Evolutionary conservation across 805 yeast genomes (phyloP).

Genomic region (Pichia insulana): DNA sequence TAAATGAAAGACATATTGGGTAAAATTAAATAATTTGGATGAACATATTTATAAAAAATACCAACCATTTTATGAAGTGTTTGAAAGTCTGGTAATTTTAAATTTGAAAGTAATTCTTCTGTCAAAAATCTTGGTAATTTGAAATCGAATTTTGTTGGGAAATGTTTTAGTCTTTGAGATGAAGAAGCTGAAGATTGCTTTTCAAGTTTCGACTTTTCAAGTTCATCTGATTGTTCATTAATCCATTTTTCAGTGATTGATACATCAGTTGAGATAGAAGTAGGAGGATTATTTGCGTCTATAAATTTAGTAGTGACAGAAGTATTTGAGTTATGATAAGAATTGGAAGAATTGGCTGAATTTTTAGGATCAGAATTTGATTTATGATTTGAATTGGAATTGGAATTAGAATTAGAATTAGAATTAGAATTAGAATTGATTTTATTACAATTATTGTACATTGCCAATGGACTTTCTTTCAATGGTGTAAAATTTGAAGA

Average conservation of each 20-base stretch:
- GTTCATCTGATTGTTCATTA: slow-evolving; percentile 12
- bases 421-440: neutral
- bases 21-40: slow-evolving; percentile 29
- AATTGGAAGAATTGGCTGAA: neutral
- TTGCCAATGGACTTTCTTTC: neutral
- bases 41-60: slow-evolving; percentile 34
- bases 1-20: slow-evolving; percentile 29
- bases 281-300: no score
- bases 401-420: neutral
- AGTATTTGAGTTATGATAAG: neutral
- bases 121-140: slow-evolving; percentile 15
- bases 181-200: neutral
- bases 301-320: neutral
- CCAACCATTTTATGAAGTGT: slow-evolving; percentile 29
- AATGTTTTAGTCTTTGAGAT: no score
- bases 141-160: neutral
- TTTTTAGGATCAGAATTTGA: neutral
- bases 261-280: neutral
- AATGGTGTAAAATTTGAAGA: neutral
- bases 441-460: no score
- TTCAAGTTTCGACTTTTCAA: neutral
- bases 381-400: neutral
- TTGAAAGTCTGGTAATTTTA: slow-evolving; percentile 32
- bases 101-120: slow-evolving; percentile 23
- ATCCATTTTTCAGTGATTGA: slow-evolving; percentile 22